A percentile compares a stretch with the other conserved stretches of the same genome.
Conservation (phyloP, 192 early-diverging fungal species). For the Coemansia sp. region DNA sequence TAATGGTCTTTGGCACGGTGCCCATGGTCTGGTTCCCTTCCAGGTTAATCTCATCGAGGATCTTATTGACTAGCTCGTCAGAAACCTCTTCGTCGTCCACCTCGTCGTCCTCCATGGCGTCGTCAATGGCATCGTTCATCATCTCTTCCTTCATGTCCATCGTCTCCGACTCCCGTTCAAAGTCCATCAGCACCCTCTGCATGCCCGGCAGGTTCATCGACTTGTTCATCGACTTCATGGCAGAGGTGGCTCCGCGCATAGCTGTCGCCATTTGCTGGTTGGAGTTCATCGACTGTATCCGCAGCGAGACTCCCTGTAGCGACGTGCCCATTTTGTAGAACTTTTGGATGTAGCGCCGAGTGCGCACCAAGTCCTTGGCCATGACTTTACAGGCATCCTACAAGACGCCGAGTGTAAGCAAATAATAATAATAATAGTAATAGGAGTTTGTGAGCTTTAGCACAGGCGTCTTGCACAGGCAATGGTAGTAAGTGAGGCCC, state of each 20-base stretch:
- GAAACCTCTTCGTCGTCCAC: conserved; percentile 91
- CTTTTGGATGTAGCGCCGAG: conserved; percentile 91
- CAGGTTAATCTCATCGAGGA: conserved; percentile 96
- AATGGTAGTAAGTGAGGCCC: too few relatives aligned
- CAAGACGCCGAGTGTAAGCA: too few relatives aligned
- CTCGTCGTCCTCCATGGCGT: conserved; percentile 86
- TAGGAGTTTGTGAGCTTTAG: too few relatives aligned
- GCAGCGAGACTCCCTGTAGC: conserved; percentile 86
- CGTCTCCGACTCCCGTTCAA: conserved; percentile 90
- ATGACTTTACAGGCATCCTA: conserved; percentile 86
- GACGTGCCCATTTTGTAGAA: conserved; percentile 96
- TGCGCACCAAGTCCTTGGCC: conserved; percentile 98
- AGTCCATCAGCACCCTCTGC: conserved; percentile 97
- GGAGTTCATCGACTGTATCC: conserved; percentile 79
- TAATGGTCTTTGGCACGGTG: conserved; percentile 58
- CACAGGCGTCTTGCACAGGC: background rate
- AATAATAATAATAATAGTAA: too few relatives aligned
- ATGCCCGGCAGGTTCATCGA: conserved; percentile 93
- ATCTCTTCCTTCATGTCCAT: conserved; percentile 99
- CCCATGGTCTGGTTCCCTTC: conserved; percentile 51
- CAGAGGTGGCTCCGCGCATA: conserved; percentile 91
- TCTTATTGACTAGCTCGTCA: conserved; percentile 90
- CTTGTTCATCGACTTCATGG: conserved; percentile 97
- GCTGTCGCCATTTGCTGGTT: conserved; percentile 97
- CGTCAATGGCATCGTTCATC: conserved; percentile 98